Evolutionary conservation across 2,329 filamentous ascomycete genomes (phyloP).

Genomic region (Diaporthe caulivora): DNA sequence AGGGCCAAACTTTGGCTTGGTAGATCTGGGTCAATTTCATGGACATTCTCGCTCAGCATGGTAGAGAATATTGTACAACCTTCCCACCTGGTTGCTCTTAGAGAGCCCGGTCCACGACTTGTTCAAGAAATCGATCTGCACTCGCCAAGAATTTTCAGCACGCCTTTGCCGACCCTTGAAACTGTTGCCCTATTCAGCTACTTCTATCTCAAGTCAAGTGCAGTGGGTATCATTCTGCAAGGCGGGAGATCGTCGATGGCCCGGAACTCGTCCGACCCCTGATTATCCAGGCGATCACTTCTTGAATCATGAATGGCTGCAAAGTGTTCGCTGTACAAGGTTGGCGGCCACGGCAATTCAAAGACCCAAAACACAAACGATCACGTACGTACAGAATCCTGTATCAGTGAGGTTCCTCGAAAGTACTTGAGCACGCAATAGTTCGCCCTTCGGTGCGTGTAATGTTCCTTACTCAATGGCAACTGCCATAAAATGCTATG

Average conservation of each 20-base stretch:
- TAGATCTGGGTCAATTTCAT: too few species aligned
- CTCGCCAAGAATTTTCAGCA: too few species aligned
- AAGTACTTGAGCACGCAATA: neutral
- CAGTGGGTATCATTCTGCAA: neutral
- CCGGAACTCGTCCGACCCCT: neutral
- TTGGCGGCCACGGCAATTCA: neutral
- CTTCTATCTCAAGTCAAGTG: neutral
- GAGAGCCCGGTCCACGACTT: too few species aligned
- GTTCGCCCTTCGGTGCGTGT: neutral
- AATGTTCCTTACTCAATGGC: too few species aligned
- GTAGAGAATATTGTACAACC: too few species aligned
- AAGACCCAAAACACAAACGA: neutral
- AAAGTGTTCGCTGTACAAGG: neutral
- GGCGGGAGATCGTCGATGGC: neutral
- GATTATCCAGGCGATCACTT: neutral
- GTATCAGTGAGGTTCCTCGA: neutral
- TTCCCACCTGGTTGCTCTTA: too few species aligned
- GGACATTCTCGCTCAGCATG: too few species aligned
- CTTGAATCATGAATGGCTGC: neutral
- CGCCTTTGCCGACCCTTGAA: too few species aligned
- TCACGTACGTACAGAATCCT: neutral
- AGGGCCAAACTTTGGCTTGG: too few species aligned
- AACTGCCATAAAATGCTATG: neutral
- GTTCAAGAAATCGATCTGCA: too few species aligned
- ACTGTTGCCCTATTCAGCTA: too few species aligned